These are phyloP conservation scores for Solanum chacoense DNA, from an alignment of 305 asterid species.

Conservation along the genomic window DNA sequence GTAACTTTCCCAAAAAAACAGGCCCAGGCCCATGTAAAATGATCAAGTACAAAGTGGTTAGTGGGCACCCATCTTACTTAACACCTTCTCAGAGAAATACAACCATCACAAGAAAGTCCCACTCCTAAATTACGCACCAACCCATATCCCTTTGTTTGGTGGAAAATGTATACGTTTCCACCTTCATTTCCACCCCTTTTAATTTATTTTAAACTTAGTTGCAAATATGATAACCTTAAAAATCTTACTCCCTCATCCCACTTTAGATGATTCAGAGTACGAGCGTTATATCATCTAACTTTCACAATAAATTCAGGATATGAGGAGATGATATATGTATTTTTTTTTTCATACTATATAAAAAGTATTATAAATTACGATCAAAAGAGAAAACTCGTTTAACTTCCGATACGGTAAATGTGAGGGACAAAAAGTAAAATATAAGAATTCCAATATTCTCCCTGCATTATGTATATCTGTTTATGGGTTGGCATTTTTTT, in stretches of 20 bases:
- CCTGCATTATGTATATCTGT: background rate
- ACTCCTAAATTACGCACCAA: constrained; percentile 16
- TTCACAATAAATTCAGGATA: background rate
- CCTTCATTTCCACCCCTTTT: constrained; percentile 14
- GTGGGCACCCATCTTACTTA: constrained; percentile 26
- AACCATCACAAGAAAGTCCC: constrained; percentile 22
- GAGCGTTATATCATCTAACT: background rate
- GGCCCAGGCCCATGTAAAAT: background rate
- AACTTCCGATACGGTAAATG: background rate
- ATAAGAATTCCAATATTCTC: background rate
- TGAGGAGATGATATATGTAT: background rate
- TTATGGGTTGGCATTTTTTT: background rate
- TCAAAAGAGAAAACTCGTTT: background rate
- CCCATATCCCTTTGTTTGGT: constrained; percentile 9
- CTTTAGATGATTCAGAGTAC: background rate
- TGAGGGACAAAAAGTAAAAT: background rate
- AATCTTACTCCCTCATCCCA: background rate
- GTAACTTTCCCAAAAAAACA: background rate
- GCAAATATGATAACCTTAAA: background rate
- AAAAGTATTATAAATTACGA: background rate
- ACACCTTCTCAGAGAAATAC: constrained; percentile 2
- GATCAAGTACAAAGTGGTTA: constrained; percentile 23
- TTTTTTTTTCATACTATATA: background rate
- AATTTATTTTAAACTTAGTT: background rate
- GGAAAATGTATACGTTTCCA: constrained; percentile 11